Percentiles rank a stretch among this genome's conserved stretches.
Conservation (phyloP, 1,284 basidiomycete species). For the Ustilago nuda region DNA sequence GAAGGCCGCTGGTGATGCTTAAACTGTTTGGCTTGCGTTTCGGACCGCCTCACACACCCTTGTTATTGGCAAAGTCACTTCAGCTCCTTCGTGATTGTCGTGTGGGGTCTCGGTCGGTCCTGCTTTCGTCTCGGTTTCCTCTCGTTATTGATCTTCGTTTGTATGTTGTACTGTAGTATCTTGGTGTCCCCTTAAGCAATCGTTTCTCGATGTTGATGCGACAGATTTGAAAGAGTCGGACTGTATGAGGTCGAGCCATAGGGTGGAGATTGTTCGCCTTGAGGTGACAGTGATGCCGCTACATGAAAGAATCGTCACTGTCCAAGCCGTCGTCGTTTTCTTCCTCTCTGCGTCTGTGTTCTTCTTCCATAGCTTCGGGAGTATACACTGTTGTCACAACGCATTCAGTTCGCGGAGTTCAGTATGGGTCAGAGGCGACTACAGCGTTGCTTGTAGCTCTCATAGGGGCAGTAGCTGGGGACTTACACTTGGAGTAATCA, state of each 20-base stretch:
- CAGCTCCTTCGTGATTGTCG: not conserved
- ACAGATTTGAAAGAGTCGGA: not conserved
- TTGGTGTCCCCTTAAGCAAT: slow-evolving; percentile 26
- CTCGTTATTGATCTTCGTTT: slow-evolving; percentile 24
- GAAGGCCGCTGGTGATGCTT: slow-evolving; percentile 36
- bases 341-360: slow-evolving; percentile 48
- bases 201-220: not conserved
- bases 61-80: not conserved
- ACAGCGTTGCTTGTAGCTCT: too few species aligned
- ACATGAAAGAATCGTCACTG: slow-evolving; percentile 66
- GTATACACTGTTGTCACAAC: slow-evolving; percentile 51
- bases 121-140: slow-evolving; percentile 23
- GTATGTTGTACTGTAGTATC: slow-evolving; percentile 47
- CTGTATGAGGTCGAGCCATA: not conserved
- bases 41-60: not conserved
- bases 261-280: not conserved
- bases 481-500: slow-evolving; percentile 70
- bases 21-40: not conserved
- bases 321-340: slow-evolving; percentile 48
- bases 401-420: too few species aligned
- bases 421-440: too few species aligned
- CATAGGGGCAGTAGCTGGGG: not conserved
- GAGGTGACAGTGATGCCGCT: not conserved
- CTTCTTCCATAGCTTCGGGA: slow-evolving; percentile 61
- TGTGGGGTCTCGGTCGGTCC: slow-evolving; percentile 6